Base-by-base conservation (phyloP, 75 land plant species). In the Picea sitchensis region DNA sequence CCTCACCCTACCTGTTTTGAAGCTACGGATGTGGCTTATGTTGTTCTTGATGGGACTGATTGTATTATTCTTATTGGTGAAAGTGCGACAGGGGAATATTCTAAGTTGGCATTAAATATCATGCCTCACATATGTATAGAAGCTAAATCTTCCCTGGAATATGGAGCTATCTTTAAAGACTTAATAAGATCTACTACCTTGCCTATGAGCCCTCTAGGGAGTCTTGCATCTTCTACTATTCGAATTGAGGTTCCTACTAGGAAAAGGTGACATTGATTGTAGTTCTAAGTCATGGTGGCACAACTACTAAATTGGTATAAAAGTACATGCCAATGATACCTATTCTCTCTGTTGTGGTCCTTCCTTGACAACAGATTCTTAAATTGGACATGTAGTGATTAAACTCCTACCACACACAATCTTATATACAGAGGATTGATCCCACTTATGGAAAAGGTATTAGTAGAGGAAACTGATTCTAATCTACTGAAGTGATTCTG, bases 11-110 rank as follows among this genome's bases (percentile, higher is more conserved):
- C 98, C 14, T 87, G 95, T 58, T 95, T 93, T 17, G 98, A 95
- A 74, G 97, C 97, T 13, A 94, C 97, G 54, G 96, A 94, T 84
- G 96, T 94, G 30, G 96, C 96, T 34, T 92, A 94, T 77, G 94
- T 92, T 77, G 96, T 94, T 60, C 88, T 94, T 32, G 96, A 94
- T 81, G 96, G 96, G 17, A 94, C 91, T 58, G 96, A 92, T 58
- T 86, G 90, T 81, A 94, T 94, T 34, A 94, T 94, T 92, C 90
- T 94, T 13, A 92, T 92, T 86, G 98, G 98, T n/a, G 98, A 95
- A 79, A 95, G 92, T 75, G 98, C 98, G 61, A 93, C 93, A 77
- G 98, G 96, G 32, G 86, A 92, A 1, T 95, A 95, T 72, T 95
- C 98, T 21, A 92, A 91, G 76, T 56, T 88, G 32, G 98, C 95